Percentiles rank a stretch among this genome's conserved stretches.
Conservation (phyloP, 257 asterid genomes). For the Cordia subcordata region DNA sequence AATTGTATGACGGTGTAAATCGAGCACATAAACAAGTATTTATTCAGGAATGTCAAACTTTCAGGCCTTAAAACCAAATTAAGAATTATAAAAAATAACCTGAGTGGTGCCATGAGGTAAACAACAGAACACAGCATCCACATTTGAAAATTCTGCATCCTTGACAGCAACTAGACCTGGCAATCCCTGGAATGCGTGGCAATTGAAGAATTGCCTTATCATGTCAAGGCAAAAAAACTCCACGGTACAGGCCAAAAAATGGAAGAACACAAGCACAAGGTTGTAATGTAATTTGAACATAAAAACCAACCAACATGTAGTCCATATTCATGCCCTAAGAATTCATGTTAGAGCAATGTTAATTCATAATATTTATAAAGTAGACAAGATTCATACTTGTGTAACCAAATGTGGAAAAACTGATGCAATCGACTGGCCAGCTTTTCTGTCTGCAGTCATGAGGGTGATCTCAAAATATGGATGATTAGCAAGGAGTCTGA, state of each 20-base stretch:
- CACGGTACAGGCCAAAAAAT: too few relatives aligned
- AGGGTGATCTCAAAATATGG: constrained; percentile 63
- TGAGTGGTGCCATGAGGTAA: constrained; percentile 98
- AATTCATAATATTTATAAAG: not conserved
- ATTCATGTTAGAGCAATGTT: not conserved
- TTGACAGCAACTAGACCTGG: constrained; percentile 81
- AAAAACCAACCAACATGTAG: too few relatives aligned
- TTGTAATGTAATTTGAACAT: too few relatives aligned
- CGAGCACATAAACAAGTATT: not conserved
- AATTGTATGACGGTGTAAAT: not conserved
- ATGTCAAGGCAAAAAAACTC: not conserved
- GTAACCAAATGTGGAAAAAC: constrained; percentile 83
- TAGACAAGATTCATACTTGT: constrained; percentile 39
- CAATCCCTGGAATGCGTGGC: constrained; percentile 43
- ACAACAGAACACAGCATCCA: constrained; percentile 95
- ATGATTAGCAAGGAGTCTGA: constrained; percentile 74
- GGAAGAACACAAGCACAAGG: too few relatives aligned
- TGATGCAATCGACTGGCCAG: constrained; percentile 88
- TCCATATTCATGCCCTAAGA: too few relatives aligned
- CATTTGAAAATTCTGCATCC: constrained; percentile 78
- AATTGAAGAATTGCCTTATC: not conserved
- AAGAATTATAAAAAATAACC: constrained; percentile 32
- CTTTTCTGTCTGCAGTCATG: constrained; percentile 95
- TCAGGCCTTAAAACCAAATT: not conserved
- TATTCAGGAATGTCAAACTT: not conserved